Evolutionary conservation across 768 basidiomycete species (phyloP).

Genomic region (Xerocomellus chrysenteron): DNA sequence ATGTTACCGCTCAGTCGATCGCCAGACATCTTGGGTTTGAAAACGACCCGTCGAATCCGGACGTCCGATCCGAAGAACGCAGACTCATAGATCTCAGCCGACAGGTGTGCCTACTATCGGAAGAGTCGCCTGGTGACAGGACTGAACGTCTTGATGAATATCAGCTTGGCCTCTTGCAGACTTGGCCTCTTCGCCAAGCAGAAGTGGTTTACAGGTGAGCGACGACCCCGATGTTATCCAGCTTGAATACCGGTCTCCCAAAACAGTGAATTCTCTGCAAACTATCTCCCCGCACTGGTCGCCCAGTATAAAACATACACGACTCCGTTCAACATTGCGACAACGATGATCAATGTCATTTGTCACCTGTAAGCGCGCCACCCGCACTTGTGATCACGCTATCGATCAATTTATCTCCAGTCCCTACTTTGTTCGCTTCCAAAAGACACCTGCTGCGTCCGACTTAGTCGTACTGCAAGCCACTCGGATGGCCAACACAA

Average conservation of each 20-base stretch:
- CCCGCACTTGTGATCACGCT: not conserved
- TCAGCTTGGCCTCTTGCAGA: conserved; percentile 33
- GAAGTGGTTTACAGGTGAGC: conserved; percentile 2
- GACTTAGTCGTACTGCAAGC: conserved; percentile 38
- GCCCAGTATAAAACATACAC: conserved; percentile 29
- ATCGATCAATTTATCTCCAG: conserved; percentile 18
- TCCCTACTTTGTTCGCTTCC: conserved; percentile 43
- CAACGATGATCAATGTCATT: conserved; percentile 35
- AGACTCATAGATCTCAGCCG: conserved; percentile 5
- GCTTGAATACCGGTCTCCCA: not conserved
- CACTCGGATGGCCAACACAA: conserved; percentile 31
- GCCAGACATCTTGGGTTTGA: conserved; percentile 14
- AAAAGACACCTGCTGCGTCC: conserved; percentile 29
- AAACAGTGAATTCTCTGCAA: conserved; percentile 35
- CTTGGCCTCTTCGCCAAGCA: conserved; percentile 11
- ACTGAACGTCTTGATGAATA: not conserved
- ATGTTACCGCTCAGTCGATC: conserved; percentile 13
- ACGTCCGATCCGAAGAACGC: conserved; percentile 1
- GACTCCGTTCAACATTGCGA: conserved; percentile 23
- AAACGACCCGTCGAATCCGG: conserved; percentile 6
- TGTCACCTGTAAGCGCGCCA: not conserved
- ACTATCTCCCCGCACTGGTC: conserved; percentile 36
- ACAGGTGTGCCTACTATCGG: conserved; percentile 3
- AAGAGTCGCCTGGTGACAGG: not conserved
- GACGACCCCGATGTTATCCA: conserved; percentile 17